These are phyloP conservation scores for Eucalyptus erythrocorys DNA, from an alignment of 345 rosid species.

Conservation along the genomic window DNA sequence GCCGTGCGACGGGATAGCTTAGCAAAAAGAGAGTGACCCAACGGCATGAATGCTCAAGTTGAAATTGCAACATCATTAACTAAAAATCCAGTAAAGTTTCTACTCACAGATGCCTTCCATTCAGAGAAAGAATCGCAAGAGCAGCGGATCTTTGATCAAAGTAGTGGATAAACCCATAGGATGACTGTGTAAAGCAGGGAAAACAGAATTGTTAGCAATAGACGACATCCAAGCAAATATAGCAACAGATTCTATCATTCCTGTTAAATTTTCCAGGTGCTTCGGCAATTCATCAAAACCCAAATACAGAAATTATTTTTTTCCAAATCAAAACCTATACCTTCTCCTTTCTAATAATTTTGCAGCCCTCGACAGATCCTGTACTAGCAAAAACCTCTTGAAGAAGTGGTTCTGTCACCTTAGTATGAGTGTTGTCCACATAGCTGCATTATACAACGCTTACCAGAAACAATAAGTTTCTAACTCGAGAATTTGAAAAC, in stretches of 20 bases:
- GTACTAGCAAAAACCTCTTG: conserved; percentile 94
- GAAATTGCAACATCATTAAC: not conserved
- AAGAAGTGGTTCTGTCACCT: conserved; percentile 93
- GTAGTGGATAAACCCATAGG: conserved; percentile 94
- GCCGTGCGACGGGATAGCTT: not conserved
- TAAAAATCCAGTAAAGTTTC: not conserved
- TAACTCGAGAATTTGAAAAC: not conserved
- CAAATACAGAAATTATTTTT: not conserved
- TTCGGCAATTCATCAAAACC: not conserved
- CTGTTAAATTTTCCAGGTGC: not conserved
- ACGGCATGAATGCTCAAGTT: not conserved
- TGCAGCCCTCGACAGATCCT: conserved; percentile 93
- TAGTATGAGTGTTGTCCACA: conserved; percentile 86
- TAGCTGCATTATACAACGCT: conserved; percentile 38
- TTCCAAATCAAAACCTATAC: conserved; percentile 1
- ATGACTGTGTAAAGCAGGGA: conserved; percentile 43
- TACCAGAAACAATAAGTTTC: not conserved
- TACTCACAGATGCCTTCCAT: conserved; percentile 94
- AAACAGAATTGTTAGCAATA: not conserved
- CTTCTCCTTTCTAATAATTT: conserved; percentile 91
- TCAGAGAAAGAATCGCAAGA: conserved; percentile 78
- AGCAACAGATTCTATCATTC: not conserved
- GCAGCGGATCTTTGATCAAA: conserved; percentile 87
- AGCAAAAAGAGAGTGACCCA: not conserved
- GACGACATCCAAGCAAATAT: not conserved